These are phyloP conservation scores for Kappamyces sp. DNA, from an alignment of 192 early-diverging fungal genomes.

Conservation along the genomic window DNA sequence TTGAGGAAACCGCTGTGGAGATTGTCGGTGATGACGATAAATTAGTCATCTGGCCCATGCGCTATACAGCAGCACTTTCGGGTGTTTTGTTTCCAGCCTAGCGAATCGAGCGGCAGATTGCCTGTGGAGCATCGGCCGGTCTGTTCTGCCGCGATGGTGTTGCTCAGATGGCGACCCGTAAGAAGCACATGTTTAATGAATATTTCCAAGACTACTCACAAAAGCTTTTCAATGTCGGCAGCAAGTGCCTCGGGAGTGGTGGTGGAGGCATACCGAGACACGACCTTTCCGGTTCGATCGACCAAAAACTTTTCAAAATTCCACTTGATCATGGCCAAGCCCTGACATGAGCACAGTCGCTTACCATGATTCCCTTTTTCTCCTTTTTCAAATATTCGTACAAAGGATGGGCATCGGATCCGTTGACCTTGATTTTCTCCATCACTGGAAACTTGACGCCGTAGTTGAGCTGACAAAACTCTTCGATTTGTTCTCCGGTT, in stretches of 20 bases:
- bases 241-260: conserved; percentile 10
- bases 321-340: conserved; percentile 34
- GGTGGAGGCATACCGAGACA: conserved; percentile 23
- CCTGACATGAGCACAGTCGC: background rate
- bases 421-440: conserved; percentile 72
- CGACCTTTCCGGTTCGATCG: conserved; percentile 32
- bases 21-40: too few relatives aligned
- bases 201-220: too few relatives aligned
- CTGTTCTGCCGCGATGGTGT: too few relatives aligned
- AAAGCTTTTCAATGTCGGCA: conserved; percentile 15
- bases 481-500: conserved; percentile 37
- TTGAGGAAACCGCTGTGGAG: too few relatives aligned
- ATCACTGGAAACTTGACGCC: conserved; percentile 84
- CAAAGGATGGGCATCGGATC: conserved; percentile 35
- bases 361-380: conserved; percentile 20
- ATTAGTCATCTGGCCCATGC: too few relatives aligned
- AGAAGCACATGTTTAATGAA: too few relatives aligned
- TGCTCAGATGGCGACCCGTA: too few relatives aligned
- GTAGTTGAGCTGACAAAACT: conserved; percentile 62
- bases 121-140: too few relatives aligned
- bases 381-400: conserved; percentile 39
- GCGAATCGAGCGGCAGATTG: too few relatives aligned
- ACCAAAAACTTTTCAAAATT: conserved; percentile 53
- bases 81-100: too few relatives aligned
- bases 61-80: too few relatives aligned